phyloP scores from a whole-genome alignment of 2,329 filamentous ascomycete species.

The Penicillium sp. region DNA sequence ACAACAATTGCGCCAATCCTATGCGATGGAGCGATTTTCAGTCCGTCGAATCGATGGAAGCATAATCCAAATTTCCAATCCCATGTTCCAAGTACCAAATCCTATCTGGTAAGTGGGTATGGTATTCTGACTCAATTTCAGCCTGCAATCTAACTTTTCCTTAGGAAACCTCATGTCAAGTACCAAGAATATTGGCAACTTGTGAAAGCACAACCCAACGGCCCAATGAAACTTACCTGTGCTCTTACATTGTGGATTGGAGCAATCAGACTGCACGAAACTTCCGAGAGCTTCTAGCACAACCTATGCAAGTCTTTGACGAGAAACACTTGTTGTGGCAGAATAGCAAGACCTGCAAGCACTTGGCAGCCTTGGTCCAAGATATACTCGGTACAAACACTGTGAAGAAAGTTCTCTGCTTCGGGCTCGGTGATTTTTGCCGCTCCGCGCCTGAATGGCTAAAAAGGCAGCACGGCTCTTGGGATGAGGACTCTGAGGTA shows the following conservation, averaged over 20 bases:
- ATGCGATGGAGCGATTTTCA: conserved; percentile 17
- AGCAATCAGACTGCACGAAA: conserved; percentile 20
- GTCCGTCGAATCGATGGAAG: conserved; percentile 24
- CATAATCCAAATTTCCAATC: conserved; percentile 23
- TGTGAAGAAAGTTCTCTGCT: conserved; percentile 23
- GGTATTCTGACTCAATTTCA: conserved; percentile 11
- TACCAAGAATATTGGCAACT: conserved; percentile 25
- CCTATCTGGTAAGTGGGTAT: conserved; percentile 24
- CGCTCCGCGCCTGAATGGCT: conserved; percentile 21
- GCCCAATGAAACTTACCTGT: conserved; percentile 21
- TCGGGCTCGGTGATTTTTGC: conserved; percentile 25
- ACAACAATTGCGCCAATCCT: conserved; percentile 21
- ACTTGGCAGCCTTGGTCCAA: conserved; percentile 15
- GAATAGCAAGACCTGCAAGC: conserved; percentile 22
- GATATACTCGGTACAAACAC: conserved; percentile 14
- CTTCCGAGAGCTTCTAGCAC: conserved; percentile 23
- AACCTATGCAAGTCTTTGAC: conserved; percentile 22
- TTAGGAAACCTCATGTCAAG: conserved; percentile 22
- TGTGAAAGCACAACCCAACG: conserved; percentile 18
- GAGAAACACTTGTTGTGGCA: conserved; percentile 19
- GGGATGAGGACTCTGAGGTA: conserved; percentile 16
- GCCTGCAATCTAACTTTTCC: conserved; percentile 13
- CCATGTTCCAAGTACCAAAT: conserved; percentile 22
- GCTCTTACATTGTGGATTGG: conserved; percentile 26
- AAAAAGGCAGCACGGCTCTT: conserved; percentile 16